Base-by-base conservation (phyloP, 495 filamentous ascomycete species). In the Lichina pygmaea region DNA sequence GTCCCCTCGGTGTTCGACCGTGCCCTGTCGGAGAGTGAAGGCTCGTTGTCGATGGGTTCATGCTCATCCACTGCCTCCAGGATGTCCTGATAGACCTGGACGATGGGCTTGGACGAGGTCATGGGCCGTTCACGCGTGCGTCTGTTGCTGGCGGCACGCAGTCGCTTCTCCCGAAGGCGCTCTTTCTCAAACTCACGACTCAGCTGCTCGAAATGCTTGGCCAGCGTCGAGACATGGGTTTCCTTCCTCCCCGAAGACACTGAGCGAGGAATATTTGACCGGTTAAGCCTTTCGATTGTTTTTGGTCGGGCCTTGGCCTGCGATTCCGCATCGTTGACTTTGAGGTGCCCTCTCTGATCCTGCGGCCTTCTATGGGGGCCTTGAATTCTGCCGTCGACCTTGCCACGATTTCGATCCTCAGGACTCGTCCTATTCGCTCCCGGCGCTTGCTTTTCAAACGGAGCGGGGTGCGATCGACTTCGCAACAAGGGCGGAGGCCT, bases 111-210 rank as follows among this genome's bases (percentile, higher is more conserved):
- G 17, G 86, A 91, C n/a, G 82, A 84, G 11, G 84, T 77, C 47
- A 86, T 72, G 12, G 86, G 89, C 53, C 84, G 85, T 15, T 81
- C 84, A 46, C 86, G 72, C 0, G 80, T 75, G 54, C 81, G 77
- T 12, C 75, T 73, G 53, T 75, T 77, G 52, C 75, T 82, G n/a
- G 81, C 78, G 40, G 79, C 79, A 47, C 82, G 68, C 53, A 85
- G 78, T 43, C 75, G 74, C 54, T 78, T 71, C 54, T 99, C 86
- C 47, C 78, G 78, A 43, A 86, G 69, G 36, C 91, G 68, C 62
- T 95, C 86, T 55, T 85, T 91, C 54, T 99, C 86, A 51, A 97
- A 95, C 52, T 99, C 91, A 6, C 86, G 78, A 48, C 83, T 92
- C 34, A 99, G 60, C 54, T 94, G 85, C 57, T 99, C 91, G 53